Base-by-base conservation (phyloP, 2,329 filamentous ascomycete genomes). In the Diaporthe vexans region DNA sequence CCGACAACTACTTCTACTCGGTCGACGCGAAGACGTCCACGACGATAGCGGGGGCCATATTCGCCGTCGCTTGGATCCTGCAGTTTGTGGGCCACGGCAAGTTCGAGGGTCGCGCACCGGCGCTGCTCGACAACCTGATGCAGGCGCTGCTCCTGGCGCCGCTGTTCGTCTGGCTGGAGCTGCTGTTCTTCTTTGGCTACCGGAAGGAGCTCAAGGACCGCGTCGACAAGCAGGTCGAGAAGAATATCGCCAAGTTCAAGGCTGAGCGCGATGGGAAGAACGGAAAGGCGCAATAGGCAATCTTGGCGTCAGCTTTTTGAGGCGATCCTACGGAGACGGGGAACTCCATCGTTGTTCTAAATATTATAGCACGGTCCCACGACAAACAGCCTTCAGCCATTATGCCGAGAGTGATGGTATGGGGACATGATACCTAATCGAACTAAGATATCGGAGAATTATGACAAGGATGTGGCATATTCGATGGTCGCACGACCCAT, bases 81-180 rank as follows among this genome's bases (percentile, higher is more conserved):
- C 97, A 99, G 82, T 98, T 99, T 81, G 79, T 98, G 68, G 97
- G 97, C 37, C 97, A 99, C 81, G 95, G 95, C 51, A 91, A 89
- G 68, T 98, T 95, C 79, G 97, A 98, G 84, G 91, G 94, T 26
- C 91, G 96, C 70, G 94, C 95, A 3, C 97, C 96, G 10, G 96
- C 95, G 6, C 85, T 98, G 77, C 86, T 98, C 63, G 95, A 98
- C 84, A 98, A 98, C 80, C 85, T 98, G 56, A 88, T 97, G 63
- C 97, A 98, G 84, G 95, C 97, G 37, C 84, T 98, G 77, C 96
- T 98, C 80, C 88, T 98, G 33, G 97, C 97, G 0, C 97, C 97
- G 11, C 93, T 99, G 80, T 99, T 98, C 79, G 96, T 98, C 74
- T 99, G 97, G 94, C 93, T 99, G 79, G 95, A 98, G 86, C 85